Evolutionary conservation across 805 yeast genomes (phyloP), one percentile per base, ranked within the genome.

Genomic region (Candida glaebosa): DNA sequence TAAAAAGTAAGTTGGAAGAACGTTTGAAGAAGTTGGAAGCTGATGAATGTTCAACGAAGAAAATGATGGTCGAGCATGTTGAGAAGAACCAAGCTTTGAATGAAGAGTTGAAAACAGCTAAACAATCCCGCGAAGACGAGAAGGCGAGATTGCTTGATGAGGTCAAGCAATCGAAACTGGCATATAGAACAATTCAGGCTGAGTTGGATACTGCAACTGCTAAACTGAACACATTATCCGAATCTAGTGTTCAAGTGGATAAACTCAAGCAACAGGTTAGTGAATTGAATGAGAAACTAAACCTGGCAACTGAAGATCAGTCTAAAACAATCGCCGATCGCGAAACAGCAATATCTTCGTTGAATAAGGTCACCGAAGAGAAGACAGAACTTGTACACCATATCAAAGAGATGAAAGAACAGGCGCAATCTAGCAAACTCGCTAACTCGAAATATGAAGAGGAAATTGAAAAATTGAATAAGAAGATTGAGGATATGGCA

Each of bases 321-420:
- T 14, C 35, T 18, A 26, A 40, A 1, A 41, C 12, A 6, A 7
- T 15, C 5, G 5, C n/a, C 3, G 18, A 32, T 6, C 19, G 10
- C 5, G 18, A 32, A 20, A 32, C 19, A 5, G 6, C 15, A 32
- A 7, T 32, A 12, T 5, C 15, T 16, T 8, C 35, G 10, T 32
- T 32, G 35, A 14, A 14, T 16, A 32, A 32, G 17, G 22, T 9
- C 12, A 18, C 5, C 17, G 35, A 16, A 9, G 12, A 37, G 17
- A 37, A 46, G 26, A 14, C 32, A 18, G 28, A 42, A 31, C 24
- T 38, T 10, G 41, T 41, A 15, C 38, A 31, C 37, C 40, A 39
- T 8, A 31, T 41, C 9, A 36, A 28, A 39, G 40, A 35, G 22
- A 39, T 16, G 40, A 37, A 32, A 22, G 43, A 41, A 16, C 19